Evolutionary conservation across 2,329 filamentous ascomycete genomes (phyloP).

Genomic region (Lachnellula subtilissima): DNA sequence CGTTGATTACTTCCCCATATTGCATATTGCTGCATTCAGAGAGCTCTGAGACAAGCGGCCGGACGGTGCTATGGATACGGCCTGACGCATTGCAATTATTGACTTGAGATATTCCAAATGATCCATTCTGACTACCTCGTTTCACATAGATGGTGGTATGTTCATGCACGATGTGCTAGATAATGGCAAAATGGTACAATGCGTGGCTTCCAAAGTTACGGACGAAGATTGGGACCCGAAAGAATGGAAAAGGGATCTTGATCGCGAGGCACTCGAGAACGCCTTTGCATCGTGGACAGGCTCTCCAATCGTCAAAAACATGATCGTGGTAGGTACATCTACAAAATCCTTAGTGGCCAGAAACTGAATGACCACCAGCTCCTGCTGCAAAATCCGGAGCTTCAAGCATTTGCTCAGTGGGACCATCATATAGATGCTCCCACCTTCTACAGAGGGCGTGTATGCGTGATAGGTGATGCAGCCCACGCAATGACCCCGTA

Average conservation of each 20-base stretch:
- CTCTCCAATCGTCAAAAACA: not conserved
- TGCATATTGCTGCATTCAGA: not conserved
- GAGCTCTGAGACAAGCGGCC: not conserved
- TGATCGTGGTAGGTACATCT: not conserved
- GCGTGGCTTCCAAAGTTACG: not conserved
- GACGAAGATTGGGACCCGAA: not conserved
- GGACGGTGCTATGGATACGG: too few species aligned
- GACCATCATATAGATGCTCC: not conserved
- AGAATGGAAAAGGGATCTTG: not conserved
- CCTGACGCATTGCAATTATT: too few species aligned
- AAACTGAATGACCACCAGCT: not conserved
- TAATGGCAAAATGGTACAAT: conserved; percentile 1
- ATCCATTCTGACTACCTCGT: too few species aligned
- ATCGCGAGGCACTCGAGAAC: not conserved
- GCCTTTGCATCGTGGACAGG: not conserved
- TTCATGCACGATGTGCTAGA: not conserved
- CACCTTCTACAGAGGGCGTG: not conserved
- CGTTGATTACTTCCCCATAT: not conserved
- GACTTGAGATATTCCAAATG: too few species aligned
- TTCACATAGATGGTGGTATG: not conserved
- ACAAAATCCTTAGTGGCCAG: not conserved
- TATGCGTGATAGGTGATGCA: conserved; percentile 53
- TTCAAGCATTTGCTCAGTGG: not conserved
- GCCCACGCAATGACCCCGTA: conserved; percentile 57
- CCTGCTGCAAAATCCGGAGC: not conserved